phyloP scores from a whole-genome alignment of 2,329 filamentous ascomycete genomes.

The Paradendryphiella salina region DNA sequence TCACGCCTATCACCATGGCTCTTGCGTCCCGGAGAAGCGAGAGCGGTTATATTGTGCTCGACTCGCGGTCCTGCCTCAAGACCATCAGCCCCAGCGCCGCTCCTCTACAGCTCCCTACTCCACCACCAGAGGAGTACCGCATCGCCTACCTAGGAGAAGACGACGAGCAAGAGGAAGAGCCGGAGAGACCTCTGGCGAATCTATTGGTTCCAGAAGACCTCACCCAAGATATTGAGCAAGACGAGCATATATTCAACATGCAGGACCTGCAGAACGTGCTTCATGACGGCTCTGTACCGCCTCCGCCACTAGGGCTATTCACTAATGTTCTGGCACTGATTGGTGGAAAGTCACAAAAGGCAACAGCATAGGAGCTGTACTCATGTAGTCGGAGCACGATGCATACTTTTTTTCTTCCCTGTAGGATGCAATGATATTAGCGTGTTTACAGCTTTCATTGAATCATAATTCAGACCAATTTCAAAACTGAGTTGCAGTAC shows the following conservation, averaged over 20 bases:
- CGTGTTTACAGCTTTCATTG: background rate
- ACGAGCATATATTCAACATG: slow-evolving; percentile 19
- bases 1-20: slow-evolving; percentile 64
- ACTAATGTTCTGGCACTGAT: slow-evolving; percentile 21
- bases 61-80: slow-evolving; percentile 74
- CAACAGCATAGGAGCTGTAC: slow-evolving; percentile 12
- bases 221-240: slow-evolving; percentile 18
- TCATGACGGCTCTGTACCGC: slow-evolving; percentile 20
- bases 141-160: slow-evolving; percentile 13
- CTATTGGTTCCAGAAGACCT: slow-evolving; percentile 12
- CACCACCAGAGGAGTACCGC: slow-evolving; percentile 38
- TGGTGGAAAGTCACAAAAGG: slow-evolving; percentile 18
- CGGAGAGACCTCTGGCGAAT: slow-evolving; percentile 1
- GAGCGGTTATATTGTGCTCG: slow-evolving; percentile 74
- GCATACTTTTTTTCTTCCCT: background rate
- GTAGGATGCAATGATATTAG: slow-evolving; percentile 1
- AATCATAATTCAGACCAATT: no score
- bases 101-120: slow-evolving; percentile 33
- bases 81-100: slow-evolving; percentile 42
- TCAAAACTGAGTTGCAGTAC: background rate
- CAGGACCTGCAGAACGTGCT: slow-evolving; percentile 25
- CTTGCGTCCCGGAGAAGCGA: slow-evolving; percentile 66
- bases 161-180: slow-evolving; percentile 11
- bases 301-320: slow-evolving; percentile 23
- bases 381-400: background rate